Percentiles rank a stretch among this genome's conserved stretches.
Conservation (phyloP, 2,329 filamentous ascomycete species). For the Incumbomyces lentus region DNA sequence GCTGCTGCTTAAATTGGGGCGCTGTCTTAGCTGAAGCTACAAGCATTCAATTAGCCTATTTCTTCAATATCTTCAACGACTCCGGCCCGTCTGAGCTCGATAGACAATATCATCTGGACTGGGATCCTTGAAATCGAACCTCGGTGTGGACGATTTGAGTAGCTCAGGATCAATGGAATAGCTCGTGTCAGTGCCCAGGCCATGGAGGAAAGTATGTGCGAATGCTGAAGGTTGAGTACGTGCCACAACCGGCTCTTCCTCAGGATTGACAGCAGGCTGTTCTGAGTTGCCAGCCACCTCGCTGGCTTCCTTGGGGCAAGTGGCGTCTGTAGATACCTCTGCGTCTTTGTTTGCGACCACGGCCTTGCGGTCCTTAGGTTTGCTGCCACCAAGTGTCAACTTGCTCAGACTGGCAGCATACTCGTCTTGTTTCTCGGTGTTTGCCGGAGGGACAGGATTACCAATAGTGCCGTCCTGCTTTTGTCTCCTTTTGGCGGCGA, state of each 20-base stretch:
- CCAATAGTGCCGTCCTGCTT: conserved; percentile 56
- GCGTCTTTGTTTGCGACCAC: neutral
- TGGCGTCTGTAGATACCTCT: neutral
- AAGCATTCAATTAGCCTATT: conserved; percentile 22
- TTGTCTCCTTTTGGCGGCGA: conserved; percentile 68
- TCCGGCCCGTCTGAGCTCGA: conserved; percentile 71
- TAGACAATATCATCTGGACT: conserved; percentile 87
- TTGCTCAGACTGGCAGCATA: conserved; percentile 16
- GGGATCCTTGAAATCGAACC: conserved; percentile 62
- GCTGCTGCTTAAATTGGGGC: conserved; percentile 29
- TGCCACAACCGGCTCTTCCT: conserved; percentile 2
- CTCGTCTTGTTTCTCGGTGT: conserved; percentile 9
- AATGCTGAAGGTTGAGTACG: conserved; percentile 15
- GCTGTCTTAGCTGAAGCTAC: conserved; percentile 24
- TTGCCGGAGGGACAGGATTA: conserved; percentile 17
- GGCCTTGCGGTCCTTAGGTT: neutral
- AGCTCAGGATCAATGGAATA: conserved; percentile 24
- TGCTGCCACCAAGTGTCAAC: conserved; percentile 20
- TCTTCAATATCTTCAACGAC: conserved; percentile 37
- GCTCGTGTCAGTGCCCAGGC: neutral
- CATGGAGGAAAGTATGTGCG: conserved; percentile 19
- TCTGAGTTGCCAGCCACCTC: neutral
- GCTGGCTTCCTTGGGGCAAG: neutral
- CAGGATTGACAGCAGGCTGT: neutral
- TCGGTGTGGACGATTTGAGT: conserved; percentile 22